Base-by-base conservation (phyloP, 495 filamentous ascomycete species). In the Trichoderma orchidacearum region DNA sequence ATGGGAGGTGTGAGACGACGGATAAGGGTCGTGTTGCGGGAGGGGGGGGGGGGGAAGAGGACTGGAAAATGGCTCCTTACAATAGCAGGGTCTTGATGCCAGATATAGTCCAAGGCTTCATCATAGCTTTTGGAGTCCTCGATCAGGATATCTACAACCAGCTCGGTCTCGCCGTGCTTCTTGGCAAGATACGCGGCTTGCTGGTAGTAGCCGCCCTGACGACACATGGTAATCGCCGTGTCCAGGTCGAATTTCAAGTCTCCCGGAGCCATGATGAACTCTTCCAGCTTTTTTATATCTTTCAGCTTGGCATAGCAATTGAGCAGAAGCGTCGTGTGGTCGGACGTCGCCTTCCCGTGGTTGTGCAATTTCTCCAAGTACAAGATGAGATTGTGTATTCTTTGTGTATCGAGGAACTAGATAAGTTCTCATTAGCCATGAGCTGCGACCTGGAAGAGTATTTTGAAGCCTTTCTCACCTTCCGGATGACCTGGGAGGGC, bases 241-340 rank as follows among this genome's bases (percentile, higher is more conserved):
- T 97, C 93, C 7, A 97, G 75, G 70, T 98, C 93, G 67, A 98
- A 97, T 61, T 93, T 96, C 31, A 95, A 78, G 63, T 96, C 92
- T 1, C 89, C 91, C 3, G 90, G 89, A 41, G 90, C 90, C 65
- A 94, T 94, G 68, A 98, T 98, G 60, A 98, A 98, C 53, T 86
- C 85, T 61, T 97, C 91, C 15, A 98, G 76, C 69, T 98, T 98
- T 34, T 85, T 83, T 7, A 95, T 91, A 64, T 98, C 91, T 64
- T 97, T 96, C 5, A 96, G 72, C 64, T 98, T 98, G 0, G 93
- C 93, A 64, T 98, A 98, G 72, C 93, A 98, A 67, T 97, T 98
- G 18, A 98, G 71, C 17, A 98, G 72, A 28, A 98, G 75, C 0
- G 91, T 98, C 1, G 93, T 98, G 64, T 98, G 93, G 60, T 98